Evolutionary conservation across 1,139 yeast genomes (phyloP), one percentile per base, ranked within the genome.

Genomic region (Scheffersomyces titani): DNA sequence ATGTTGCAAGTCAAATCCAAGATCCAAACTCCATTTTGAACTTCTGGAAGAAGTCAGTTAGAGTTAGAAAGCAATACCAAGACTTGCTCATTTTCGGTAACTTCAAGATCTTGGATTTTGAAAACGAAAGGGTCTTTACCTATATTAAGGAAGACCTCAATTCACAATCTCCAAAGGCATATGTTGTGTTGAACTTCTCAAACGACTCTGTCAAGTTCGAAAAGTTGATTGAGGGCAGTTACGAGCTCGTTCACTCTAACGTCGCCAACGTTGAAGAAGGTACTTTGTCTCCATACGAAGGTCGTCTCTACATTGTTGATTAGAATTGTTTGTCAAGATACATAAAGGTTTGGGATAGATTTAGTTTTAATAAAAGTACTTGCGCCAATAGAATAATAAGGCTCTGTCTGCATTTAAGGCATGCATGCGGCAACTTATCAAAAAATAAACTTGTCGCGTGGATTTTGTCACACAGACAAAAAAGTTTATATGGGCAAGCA

Each of bases 81-180:
- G 84, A 81, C 54, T 60, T 77, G 36, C 68, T 82, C 54, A 74
- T 81, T 50, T 80, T 82, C 62, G 89, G 89, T n/a, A 64, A 65
- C 22, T 80, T 82, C 63, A 72, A 75, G 55, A 67, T 80, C 45
- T 64, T 77, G 62, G 84, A 81, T 61, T 59, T 55, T 51, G 81
- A 77, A 13, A 74, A 80, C 64, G 64, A 68, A 45, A 63, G 75
- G 54, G 65, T 72, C n/a, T 80, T 82, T 62, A 71, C 77, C 5
- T 78, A 71, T 63, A 60, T 73, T 52, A 83, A 83, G 68, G 65
- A 64, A 45, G 51, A 54, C 52, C 36, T 52, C 18, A 52, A 51
- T 50, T 51, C 51, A 7, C 55, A 59, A 19, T 51, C 55, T 19
- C 56, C 63, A 49, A 73, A 71, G 56, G 74, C 80, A 13, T 76